These are phyloP conservation scores for Gryganskiella cystojenkinii DNA, from an alignment of 192 early-diverging fungal species.

Conservation along the genomic window DNA sequence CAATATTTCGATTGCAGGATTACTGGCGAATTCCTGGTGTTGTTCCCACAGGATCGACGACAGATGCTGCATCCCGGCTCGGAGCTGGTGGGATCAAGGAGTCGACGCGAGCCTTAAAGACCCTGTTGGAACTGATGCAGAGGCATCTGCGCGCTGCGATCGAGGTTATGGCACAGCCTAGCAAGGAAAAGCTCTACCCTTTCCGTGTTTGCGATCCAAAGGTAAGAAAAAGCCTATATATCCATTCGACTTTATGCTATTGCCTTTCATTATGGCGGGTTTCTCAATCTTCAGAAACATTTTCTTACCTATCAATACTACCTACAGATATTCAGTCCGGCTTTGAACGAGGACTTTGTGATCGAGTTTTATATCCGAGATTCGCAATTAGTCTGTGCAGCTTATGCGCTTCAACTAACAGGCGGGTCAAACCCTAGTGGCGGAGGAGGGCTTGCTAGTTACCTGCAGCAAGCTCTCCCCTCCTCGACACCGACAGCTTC, in stretches of 20 bases:
- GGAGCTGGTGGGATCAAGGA: slow-evolving; percentile 14
- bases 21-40: slow-evolving; percentile 19
- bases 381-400: slow-evolving; percentile 43
- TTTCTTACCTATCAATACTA: too few relatives aligned
- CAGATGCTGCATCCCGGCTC: neutral
- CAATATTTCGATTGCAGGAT: slow-evolving; percentile 28
- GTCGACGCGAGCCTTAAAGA: slow-evolving; percentile 20
- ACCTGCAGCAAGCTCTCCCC: slow-evolving; percentile 25
- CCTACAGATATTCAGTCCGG: slow-evolving; percentile 42
- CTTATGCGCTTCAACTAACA: slow-evolving; percentile 41
- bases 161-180: slow-evolving; percentile 43
- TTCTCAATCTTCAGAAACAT: neutral
- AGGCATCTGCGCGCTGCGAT: slow-evolving; percentile 40
- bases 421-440: slow-evolving; percentile 14
- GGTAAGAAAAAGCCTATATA: neutral
- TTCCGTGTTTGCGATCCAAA: slow-evolving; percentile 49
- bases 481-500: neutral
- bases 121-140: slow-evolving; percentile 25
- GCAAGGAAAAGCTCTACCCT: slow-evolving; percentile 42
- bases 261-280: neutral
- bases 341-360: slow-evolving; percentile 50
- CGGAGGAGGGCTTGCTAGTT: slow-evolving; percentile 4
- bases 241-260: neutral
- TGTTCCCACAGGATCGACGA: too few relatives aligned
- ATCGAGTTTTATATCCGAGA: slow-evolving; percentile 48